Evolutionary conservation across 805 yeast genomes (phyloP).

Genomic region (Cyberlindnera saturnus): DNA sequence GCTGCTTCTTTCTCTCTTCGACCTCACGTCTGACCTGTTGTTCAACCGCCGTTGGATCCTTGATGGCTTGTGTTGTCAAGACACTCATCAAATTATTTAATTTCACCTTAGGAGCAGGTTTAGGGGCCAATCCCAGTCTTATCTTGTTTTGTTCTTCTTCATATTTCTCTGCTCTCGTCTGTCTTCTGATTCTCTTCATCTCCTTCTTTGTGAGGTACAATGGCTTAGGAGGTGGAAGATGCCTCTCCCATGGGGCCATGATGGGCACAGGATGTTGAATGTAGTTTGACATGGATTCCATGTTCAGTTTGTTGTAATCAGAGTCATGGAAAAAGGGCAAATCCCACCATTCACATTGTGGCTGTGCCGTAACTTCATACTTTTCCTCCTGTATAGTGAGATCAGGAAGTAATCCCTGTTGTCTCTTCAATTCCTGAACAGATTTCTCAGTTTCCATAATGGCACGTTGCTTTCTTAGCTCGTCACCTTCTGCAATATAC

Average conservation of each 20-base stretch:
- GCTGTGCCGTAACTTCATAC: slow-evolving; percentile 46
- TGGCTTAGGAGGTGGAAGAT: slow-evolving; percentile 34
- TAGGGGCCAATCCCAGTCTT: slow-evolving; percentile 73
- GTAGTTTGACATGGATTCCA: slow-evolving; percentile 51
- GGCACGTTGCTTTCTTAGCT: slow-evolving; percentile 37
- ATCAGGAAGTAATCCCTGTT: slow-evolving; percentile 47
- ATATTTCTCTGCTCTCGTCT: slow-evolving; percentile 54
- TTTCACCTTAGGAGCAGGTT: slow-evolving; percentile 87
- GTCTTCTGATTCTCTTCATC: slow-evolving; percentile 62
- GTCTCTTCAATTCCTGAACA: slow-evolving; percentile 27
- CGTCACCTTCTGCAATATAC: slow-evolving; percentile 38
- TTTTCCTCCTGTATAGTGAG: slow-evolving; percentile 48
- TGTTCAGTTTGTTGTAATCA: slow-evolving; percentile 32
- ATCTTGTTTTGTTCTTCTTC: slow-evolving; percentile 75
- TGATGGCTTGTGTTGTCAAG: slow-evolving; percentile 74
- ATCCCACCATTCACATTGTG: slow-evolving; percentile 90
- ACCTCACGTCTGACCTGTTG: slow-evolving; percentile 63
- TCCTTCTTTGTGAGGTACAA: slow-evolving; percentile 73
- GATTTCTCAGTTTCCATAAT: slow-evolving; percentile 28
- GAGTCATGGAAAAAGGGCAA: slow-evolving; percentile 39
- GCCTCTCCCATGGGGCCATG: slow-evolving; percentile 50
- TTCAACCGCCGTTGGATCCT: slow-evolving; percentile 87
- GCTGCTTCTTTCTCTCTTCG: slow-evolving; percentile 51
- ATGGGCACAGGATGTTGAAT: slow-evolving; percentile 79
- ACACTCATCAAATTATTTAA: slow-evolving; percentile 82